Percentiles rank a stretch among this genome's conserved stretches.
phyloP scores from a whole-genome alignment of 495 filamentous ascomycete species.

The Glutinoglossum americanum region DNA sequence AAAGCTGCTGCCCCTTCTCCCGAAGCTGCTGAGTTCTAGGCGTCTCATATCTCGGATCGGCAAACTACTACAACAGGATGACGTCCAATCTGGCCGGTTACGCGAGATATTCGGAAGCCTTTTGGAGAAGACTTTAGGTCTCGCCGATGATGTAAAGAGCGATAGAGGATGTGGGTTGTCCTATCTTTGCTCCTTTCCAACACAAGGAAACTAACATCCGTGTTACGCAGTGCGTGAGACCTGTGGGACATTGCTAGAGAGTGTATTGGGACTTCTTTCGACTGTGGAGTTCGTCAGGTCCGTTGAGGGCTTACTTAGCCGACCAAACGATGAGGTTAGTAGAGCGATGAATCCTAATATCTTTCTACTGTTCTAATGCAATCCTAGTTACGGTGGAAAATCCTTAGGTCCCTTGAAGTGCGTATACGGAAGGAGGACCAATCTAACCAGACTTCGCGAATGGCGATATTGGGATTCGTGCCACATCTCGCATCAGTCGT shows the following conservation, averaged over 20 bases:
- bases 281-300: slow-evolving; percentile 69
- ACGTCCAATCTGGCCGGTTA: slow-evolving; percentile 29
- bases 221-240: slow-evolving; percentile 27
- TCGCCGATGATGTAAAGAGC: slow-evolving; percentile 35
- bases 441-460: slow-evolving; percentile 39
- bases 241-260: slow-evolving; percentile 46
- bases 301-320: slow-evolving; percentile 52
- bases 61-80: not conserved
- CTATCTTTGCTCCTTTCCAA: not conserved
- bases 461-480: slow-evolving; percentile 53
- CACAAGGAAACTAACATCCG: not conserved
- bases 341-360: too few species aligned
- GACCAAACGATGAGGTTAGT: slow-evolving; percentile 34
- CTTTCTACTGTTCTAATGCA: not conserved
- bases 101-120: slow-evolving; percentile 46
- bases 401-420: slow-evolving; percentile 54
- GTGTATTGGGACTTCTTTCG: slow-evolving; percentile 56
- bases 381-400: slow-evolving; percentile 40
- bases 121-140: slow-evolving; percentile 40
- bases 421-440: slow-evolving; percentile 48
- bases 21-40: slow-evolving; percentile 27
- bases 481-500: slow-evolving; percentile 55
- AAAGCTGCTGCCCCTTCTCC: slow-evolving; percentile 20
- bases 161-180: slow-evolving; percentile 24
- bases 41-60: slow-evolving; percentile 19